Evolutionary conservation across 257 asterid genomes (phyloP).

Genomic region (Solanum appendiculatum): DNA sequence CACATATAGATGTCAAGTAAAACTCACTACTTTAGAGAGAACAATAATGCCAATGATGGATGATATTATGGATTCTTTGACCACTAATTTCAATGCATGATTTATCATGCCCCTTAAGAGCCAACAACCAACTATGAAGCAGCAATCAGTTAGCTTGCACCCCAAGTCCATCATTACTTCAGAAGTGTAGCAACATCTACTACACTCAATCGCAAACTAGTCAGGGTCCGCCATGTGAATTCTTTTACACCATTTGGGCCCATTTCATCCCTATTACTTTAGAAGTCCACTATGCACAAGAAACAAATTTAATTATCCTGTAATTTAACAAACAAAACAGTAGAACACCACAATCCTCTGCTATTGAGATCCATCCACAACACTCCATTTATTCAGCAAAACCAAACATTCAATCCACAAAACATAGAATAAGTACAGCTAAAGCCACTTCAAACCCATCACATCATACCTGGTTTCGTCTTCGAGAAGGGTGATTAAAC

Average conservation of each 20-base stretch:
- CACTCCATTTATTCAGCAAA: neutral
- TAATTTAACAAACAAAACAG: neutral
- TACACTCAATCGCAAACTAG: neutral
- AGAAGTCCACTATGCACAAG: neutral
- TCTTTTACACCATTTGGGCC: neutral
- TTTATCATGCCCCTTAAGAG: neutral
- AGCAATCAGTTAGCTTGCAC: neutral
- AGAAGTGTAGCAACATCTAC: neutral
- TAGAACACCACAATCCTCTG: neutral
- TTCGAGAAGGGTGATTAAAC: slow-evolving; percentile 29
- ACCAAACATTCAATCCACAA: neutral
- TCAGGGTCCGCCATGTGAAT: neutral
- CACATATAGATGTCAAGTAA: neutral
- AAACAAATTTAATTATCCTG: neutral
- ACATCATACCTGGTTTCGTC: slow-evolving; percentile 4
- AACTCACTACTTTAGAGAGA: neutral
- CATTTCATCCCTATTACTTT: neutral
- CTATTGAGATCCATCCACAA: neutral
- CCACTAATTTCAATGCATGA: neutral
- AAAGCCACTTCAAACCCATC: neutral
- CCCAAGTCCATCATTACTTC: neutral
- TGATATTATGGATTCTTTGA: neutral
- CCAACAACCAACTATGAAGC: neutral
- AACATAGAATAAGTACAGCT: neutral
- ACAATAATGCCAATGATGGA: neutral